These are phyloP conservation scores for Acanthamoeba triangularis DNA, from an alignment of 208 protist genomes.

Conservation along the genomic window DNA sequence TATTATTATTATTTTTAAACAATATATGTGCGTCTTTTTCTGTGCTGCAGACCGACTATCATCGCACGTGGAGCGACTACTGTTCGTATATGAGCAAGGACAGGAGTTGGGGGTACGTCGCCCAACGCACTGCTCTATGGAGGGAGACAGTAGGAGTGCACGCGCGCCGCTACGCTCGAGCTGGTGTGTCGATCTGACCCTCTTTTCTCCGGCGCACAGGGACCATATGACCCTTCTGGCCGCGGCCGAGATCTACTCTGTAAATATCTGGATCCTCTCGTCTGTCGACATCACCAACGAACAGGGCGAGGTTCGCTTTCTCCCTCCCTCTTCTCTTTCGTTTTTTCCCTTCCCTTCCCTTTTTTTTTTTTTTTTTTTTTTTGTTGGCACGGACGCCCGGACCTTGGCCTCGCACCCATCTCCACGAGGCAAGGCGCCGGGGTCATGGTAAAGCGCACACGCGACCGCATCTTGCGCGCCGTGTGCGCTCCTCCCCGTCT, in stretches of 20 bases:
- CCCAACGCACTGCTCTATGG: neutral
- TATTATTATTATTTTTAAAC: neutral
- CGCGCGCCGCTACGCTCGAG: too few species aligned
- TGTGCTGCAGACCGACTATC: conserved; percentile 57
- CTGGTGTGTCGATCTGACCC: neutral
- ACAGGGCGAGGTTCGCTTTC: conserved; percentile 20
- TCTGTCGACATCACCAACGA: conserved; percentile 58
- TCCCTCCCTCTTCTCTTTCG: neutral
- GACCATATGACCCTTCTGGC: conserved; percentile 70
- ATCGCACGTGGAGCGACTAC: conserved; percentile 31
- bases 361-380: neutral
- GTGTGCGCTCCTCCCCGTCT: neutral
- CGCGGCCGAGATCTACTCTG: conserved; percentile 58
- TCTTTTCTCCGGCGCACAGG: neutral
- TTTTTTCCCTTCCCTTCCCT: neutral
- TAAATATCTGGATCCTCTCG: conserved; percentile 59
- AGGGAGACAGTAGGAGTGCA: too few species aligned
- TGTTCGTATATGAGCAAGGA: conserved; percentile 63
- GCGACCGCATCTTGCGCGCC: neutral
- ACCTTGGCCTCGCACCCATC: neutral
- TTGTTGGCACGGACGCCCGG: neutral
- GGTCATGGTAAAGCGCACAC: neutral
- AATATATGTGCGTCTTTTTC: conserved; percentile 1
- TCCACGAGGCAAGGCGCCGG: neutral
- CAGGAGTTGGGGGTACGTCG: conserved; percentile 47